Evolutionary conservation across 768 basidiomycete genomes (phyloP), one percentile per base, ranked within the genome.

Genomic region (Trametes elegans): DNA sequence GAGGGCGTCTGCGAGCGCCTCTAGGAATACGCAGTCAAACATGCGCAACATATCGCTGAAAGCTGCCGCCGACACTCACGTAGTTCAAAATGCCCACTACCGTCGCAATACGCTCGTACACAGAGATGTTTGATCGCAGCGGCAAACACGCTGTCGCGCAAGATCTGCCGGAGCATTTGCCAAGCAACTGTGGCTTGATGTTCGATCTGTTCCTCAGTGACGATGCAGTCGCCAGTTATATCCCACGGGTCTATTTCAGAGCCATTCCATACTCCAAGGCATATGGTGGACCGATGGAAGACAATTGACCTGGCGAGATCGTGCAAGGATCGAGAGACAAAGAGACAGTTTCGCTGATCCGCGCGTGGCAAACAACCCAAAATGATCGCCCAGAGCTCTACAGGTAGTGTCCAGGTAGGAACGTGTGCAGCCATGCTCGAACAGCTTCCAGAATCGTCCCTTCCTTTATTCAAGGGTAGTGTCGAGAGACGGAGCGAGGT

Each of bases 131-230:
- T 53, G 3, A 53, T 27, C 8, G 29, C 9, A 2, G n/a, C 19
- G 16, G 51, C 51, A 18, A 53, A 53, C 8, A 26, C 19, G 26
- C 44, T 53, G 26, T 43, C 18, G 14, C 42, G 51, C 34, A 53
- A 18, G 26, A 45, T 19, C 26, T 53, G 24, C 42, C 42, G 45
- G 34, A 31, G 36, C 5, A 23, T 9, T 6, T 53, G 24, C 42
- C 42, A 53, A 26, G 32, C 38, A 3, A 23, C 6, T 6, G 43
- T 44, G 10, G 36, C n/a, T 3, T 28, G 51, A 23, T 26, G 32
- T 7, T 43, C 41, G 4, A 43, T 16, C 26, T 41, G 13, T 48
- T 26, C 16, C 28, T 23, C 19, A 16, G 7, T 31, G 13, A 18
- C 29, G 7, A 9, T 19, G 4, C 16, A 11, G 8, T 24, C 35